These are phyloP conservation scores for Terana coerulea DNA, from an alignment of 768 basidiomycete genomes.

Conservation along the genomic window DNA sequence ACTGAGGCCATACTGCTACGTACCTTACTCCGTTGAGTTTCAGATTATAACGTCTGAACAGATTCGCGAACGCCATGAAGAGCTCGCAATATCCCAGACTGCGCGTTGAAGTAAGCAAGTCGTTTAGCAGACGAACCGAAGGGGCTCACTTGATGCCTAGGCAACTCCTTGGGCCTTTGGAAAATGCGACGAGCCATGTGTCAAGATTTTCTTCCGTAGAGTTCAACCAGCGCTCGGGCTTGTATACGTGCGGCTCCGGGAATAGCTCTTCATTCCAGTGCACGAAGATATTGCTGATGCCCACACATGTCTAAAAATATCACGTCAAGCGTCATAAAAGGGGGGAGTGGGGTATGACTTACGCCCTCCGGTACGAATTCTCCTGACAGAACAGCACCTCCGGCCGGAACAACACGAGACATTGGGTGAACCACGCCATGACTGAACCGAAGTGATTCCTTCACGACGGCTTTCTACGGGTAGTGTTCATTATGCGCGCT, in stretches of 20 bases:
- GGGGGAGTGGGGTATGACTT: constrained; percentile 10
- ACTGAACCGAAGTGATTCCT: constrained; percentile 42
- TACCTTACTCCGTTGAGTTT: constrained; percentile 18
- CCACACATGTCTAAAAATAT: constrained; percentile 34
- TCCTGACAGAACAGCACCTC: constrained; percentile 32
- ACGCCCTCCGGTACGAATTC: constrained; percentile 36
- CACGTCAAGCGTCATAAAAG: background rate
- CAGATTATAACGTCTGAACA: constrained; percentile 37
- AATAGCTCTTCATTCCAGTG: constrained; percentile 39
- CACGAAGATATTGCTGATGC: constrained; percentile 29
- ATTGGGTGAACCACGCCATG: constrained; percentile 37
- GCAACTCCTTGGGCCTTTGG: constrained; percentile 41
- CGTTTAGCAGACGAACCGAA: background rate
- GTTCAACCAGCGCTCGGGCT: constrained; percentile 41
- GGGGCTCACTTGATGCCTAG: constrained; percentile 39
- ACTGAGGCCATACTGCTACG: too few species aligned
- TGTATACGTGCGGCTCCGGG: constrained; percentile 34
- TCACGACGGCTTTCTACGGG: constrained; percentile 42
- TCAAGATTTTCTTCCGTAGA: constrained; percentile 25
- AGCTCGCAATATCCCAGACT: constrained; percentile 44
- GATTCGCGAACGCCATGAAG: constrained; percentile 36
- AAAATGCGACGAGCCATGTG: constrained; percentile 38
- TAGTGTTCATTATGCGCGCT: background rate
- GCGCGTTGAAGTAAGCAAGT: background rate
- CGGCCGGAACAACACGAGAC: constrained; percentile 35